A percentile compares a stretch with the other conserved stretches of the same genome.
These are phyloP conservation scores for Boletus vermiculosoides DNA, from an alignment of 768 basidiomycete species.

Conservation along the genomic window DNA sequence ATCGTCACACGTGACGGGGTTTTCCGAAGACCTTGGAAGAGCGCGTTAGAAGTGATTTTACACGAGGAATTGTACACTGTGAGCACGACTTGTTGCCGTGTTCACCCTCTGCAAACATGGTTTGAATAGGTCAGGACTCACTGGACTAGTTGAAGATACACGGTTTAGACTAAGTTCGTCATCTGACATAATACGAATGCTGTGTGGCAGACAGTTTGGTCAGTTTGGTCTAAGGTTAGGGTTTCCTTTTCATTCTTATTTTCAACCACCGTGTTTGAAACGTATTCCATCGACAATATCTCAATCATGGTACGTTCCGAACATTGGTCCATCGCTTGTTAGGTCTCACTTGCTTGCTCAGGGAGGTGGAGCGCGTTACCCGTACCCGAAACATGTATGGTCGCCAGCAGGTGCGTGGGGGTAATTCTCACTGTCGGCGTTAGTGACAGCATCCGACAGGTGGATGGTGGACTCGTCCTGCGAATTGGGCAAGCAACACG, in stretches of 20 bases:
- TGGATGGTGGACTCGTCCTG: constrained; percentile 93
- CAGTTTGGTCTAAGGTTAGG: constrained; percentile 7
- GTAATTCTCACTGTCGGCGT: not conserved
- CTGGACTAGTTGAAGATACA: too few species aligned
- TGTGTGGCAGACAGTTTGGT: too few species aligned
- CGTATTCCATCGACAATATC: not conserved
- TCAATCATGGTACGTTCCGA: constrained; percentile 14
- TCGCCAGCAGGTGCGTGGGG: constrained; percentile 72
- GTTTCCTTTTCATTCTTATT: constrained; percentile 7
- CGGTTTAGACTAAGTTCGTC: too few species aligned
- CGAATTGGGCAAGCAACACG: constrained; percentile 89
- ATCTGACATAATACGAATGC: not conserved
- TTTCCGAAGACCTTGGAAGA: not conserved
- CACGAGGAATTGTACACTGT: too few species aligned
- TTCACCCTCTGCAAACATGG: not conserved
- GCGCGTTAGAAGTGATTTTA: not conserved
- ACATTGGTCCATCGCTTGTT: not conserved
- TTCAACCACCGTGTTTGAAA: not conserved
- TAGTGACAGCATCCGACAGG: constrained; percentile 43
- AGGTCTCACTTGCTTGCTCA: constrained; percentile 26
- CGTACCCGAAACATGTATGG: constrained; percentile 94
- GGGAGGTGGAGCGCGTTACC: constrained; percentile 87
- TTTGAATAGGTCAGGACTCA: too few species aligned
- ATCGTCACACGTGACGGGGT: not conserved
- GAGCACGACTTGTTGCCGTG: not conserved